Evolutionary conservation across 352 stramenopile genomes (phyloP).

Genomic region (Globisporangium apiculatum): DNA sequence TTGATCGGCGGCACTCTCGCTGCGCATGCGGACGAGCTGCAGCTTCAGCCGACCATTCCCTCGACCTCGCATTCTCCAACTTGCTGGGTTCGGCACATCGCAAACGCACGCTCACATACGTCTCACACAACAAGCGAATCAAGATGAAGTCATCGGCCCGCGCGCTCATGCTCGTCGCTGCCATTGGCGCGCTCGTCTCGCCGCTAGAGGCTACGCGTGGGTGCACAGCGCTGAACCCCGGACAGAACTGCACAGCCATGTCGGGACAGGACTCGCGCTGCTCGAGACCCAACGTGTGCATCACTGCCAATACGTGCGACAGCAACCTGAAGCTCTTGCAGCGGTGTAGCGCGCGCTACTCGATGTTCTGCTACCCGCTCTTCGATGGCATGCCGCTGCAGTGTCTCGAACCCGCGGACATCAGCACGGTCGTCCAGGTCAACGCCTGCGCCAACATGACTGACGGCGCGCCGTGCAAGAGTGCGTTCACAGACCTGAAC

Average conservation of each 20-base stretch:
- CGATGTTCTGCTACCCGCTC: slow-evolving; percentile 2
- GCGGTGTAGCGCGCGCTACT: background rate
- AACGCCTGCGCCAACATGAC: background rate
- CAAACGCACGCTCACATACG: no score
- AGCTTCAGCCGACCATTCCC: no score
- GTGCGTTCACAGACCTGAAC: background rate
- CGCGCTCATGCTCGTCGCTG: background rate
- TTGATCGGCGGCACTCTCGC: no score
- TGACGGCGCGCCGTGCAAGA: slow-evolving; percentile 1
- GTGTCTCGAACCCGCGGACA: background rate
- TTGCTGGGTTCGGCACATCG: background rate
- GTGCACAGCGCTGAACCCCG: background rate
- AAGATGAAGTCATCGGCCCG: background rate
- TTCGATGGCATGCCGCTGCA: background rate
- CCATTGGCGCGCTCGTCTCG: background rate
- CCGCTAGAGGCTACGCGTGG: background rate
- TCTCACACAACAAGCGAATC: no score
- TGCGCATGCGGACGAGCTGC: no score
- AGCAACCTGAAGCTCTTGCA: background rate
- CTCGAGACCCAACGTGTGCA: background rate
- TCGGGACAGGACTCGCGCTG: background rate
- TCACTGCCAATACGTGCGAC: background rate
- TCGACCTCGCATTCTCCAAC: no score
- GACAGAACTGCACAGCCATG: background rate
- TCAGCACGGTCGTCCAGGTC: background rate